These are phyloP conservation scores for Allantophomopsis cytisporea DNA, from an alignment of 2,329 filamentous ascomycete species.

Conservation along the genomic window DNA sequence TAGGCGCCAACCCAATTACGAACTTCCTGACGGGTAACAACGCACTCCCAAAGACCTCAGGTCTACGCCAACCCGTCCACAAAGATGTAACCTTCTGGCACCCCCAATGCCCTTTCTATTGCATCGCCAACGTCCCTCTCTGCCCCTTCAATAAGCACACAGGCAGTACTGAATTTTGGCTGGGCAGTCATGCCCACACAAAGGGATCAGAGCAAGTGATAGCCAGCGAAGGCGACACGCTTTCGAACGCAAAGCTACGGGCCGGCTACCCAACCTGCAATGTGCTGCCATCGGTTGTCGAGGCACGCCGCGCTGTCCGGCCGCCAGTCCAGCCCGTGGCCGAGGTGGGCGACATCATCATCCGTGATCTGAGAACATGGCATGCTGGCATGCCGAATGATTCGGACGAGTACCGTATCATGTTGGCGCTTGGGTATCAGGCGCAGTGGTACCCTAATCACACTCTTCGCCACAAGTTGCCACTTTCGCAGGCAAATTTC, in stretches of 20 bases:
- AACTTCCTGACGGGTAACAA: constrained; percentile 26
- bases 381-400: constrained; percentile 49
- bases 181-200: constrained; percentile 22
- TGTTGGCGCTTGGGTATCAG: constrained; percentile 35
- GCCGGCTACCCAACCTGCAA: constrained; percentile 29
- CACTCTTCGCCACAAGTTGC: constrained; percentile 12
- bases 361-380: constrained; percentile 48
- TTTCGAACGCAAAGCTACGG: constrained; percentile 28
- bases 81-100: constrained; percentile 23
- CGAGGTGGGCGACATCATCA: constrained; percentile 38
- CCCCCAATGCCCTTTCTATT: constrained; percentile 22
- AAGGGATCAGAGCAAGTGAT: constrained; percentile 15
- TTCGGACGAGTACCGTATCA: constrained; percentile 33
- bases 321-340: constrained; percentile 35
- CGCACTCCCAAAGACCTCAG: constrained; percentile 20
- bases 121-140: constrained; percentile 25
- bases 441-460: constrained; percentile 16
- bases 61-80: constrained; percentile 22
- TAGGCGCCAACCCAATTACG: constrained; percentile 24
- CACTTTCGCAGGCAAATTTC: constrained; percentile 13
- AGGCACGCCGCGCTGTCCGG: constrained; percentile 20
- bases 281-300: constrained; percentile 28
- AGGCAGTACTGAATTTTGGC: constrained; percentile 26
- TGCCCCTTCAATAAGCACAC: constrained; percentile 19
- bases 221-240: constrained; percentile 11